Conservation (phyloP, 2,329 filamentous ascomycete genomes). For the Aureobasidium leucospermi region DNA sequence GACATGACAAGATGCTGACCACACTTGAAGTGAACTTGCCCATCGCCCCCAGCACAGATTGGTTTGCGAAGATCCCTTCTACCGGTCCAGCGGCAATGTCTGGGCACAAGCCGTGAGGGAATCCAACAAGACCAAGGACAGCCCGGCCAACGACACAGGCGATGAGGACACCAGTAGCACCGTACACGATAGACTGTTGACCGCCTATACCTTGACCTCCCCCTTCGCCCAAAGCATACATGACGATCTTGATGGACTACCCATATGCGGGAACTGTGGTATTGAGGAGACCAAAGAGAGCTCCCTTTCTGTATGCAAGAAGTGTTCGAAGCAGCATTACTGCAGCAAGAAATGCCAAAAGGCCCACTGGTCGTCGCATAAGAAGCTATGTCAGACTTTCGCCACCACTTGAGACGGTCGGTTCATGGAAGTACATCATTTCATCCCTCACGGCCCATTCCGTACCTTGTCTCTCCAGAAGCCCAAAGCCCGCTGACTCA, state of each 20-base stretch:
- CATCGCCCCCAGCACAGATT: background rate
- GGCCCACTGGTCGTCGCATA: background rate
- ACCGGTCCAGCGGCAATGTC: background rate
- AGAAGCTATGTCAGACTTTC: background rate
- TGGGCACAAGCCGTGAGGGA: background rate
- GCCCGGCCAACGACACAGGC: background rate
- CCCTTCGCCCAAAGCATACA: too few species aligned
- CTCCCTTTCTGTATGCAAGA: background rate
- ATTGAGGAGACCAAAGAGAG: background rate
- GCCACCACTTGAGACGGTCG: background rate
- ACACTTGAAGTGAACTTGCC: background rate
- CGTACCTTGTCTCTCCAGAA: background rate
- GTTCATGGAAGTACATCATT: background rate
- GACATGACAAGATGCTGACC: background rate
- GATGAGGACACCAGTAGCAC: background rate
- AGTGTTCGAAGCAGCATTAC: background rate
- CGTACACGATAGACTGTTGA: background rate
- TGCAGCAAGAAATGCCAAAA: constrained; percentile 2
- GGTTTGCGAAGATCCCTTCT: background rate
- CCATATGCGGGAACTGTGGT: background rate
- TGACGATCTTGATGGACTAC: background rate
- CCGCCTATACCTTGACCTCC: background rate
- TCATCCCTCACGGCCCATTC: background rate
- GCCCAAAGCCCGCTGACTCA: too few species aligned
- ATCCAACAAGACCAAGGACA: background rate